Base-by-base conservation (phyloP, 495 filamentous ascomycete species). In the Neurospora discreta region DNA sequence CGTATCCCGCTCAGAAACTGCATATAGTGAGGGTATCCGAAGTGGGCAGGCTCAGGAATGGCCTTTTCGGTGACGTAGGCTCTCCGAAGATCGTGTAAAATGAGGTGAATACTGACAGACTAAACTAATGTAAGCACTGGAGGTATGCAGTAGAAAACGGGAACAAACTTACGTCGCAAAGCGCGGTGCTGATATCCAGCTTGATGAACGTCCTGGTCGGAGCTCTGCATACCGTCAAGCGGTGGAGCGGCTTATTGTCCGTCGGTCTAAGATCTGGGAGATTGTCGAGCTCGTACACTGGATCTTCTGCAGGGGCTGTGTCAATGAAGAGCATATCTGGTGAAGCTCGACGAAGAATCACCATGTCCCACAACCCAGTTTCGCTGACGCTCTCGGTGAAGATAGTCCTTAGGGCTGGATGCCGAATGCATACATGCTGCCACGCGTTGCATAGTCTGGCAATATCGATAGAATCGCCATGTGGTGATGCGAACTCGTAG, bases 401-500 rank as follows among this genome's bases (percentile, higher is more conserved):
- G n/a, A 85, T 72, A 3, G 83, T 84, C 71, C 83, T 77, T 60
- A 86, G 72, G 15, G 83, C 78, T 0, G 81, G 68, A 60, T 85
- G 82, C 30, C 77, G 77, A 33, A 77, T 73, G 7, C 79, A 78
- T 10, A 84, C 80, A 43, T 80, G 76, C 30, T 82, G 75, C 84
- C 84, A 86, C 13, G 83, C 83, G 18, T 76, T 77, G 73, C 82
- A 84, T 36, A 86, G 83, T 39, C 82, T 75, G 3, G 78, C 74
- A n/a, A 76, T 78, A 42, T 85, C 83, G 40, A 84, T 76, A 1
- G 80, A 74, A 18, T 77, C 77, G 41, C 78, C 81, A 69, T 74
- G 80, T 10, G 78, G 76, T 3, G 77, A 78, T 9, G 79, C 84
- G 36, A 92, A 84, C 71, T 90, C 86, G 72, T 88, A 90, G 1